Percentiles rank a stretch among this genome's conserved stretches.
Conservation (phyloP, 2,329 filamentous ascomycete genomes). For the Sclerotinia nivalis region DNA sequence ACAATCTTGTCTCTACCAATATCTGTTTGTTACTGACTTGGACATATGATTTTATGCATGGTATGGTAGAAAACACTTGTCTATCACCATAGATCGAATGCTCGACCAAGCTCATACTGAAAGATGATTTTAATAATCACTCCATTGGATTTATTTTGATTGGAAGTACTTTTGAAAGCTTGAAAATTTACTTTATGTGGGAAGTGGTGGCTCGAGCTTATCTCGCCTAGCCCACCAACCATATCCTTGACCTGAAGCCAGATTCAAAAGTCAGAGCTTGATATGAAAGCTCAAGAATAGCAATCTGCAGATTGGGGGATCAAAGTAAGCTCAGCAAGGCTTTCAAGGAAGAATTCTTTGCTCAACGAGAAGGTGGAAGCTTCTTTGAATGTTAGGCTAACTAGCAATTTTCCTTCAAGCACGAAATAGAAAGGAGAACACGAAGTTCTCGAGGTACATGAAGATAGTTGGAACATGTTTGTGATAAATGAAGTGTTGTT, state of each 20-base stretch:
- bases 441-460: neutral
- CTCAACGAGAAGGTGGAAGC: neutral
- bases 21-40: neutral
- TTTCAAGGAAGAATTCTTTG: neutral
- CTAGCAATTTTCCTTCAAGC: neutral
- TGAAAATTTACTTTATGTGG: neutral
- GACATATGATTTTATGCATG: neutral
- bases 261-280: neutral
- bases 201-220: neutral
- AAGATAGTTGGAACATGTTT: neutral
- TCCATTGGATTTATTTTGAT: neutral
- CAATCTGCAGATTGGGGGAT: neutral
- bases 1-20: neutral
- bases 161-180: neutral
- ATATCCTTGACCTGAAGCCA: neutral
- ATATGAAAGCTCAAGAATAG: neutral
- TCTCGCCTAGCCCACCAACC: neutral
- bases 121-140: neutral
- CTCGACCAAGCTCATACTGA: neutral
- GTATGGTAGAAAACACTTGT: slow-evolving; percentile 7
- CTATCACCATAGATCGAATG: neutral
- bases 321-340: neutral
- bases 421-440: neutral
- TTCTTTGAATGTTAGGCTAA: neutral
- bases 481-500: neutral